Evolutionary conservation across 257 asterid genomes (phyloP), one percentile per base, ranked within the genome.

Genomic region (Lavandula angustifolia): DNA sequence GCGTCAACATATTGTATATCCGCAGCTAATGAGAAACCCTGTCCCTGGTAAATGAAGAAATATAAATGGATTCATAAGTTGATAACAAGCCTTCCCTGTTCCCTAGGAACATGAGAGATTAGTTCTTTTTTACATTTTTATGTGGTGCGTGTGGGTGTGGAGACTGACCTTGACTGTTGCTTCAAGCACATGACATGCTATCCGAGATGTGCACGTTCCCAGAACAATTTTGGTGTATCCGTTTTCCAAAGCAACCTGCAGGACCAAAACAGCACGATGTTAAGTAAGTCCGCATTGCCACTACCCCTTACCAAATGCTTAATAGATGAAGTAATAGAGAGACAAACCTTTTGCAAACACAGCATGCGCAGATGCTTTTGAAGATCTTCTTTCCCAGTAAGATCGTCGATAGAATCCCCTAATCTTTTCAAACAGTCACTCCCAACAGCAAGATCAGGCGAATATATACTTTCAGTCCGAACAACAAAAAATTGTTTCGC

Each of bases 1-100:
- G 96, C 91, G 79, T 91, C 96, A 72, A 85, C 88, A 75, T 79
- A 91, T 59, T 88, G 98, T 73, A 91, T 86, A 78, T 91, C 96
- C 41, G 95, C 95, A 48, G 98, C 92, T 68, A 91, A 74, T 16
- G 95, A 88, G 79, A 84, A 91, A 68, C 98, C 98, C 75, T 77
- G 83, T 34, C 98, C 98, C 98, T 91, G 89, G 48, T 50, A 60
- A 73, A 44, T 40, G 42, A 43, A 9, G 32, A 61, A 17, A 44
- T 4, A 12, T 4, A 31, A 9, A 62, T 16, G 43, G 29, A 54
- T 58, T 69, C 12, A 68, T 60, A 52, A 9, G 1, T 57, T 59
- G 13, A 52, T 18, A 16, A 46, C 52, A 54, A 31, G 58, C 66
- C 55, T 27, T 60, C 62, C 52, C 27, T 47, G 22, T 59, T 44